Evolutionary conservation across 805 yeast genomes (phyloP).

Genomic region (Pichia thaimueangensis): DNA sequence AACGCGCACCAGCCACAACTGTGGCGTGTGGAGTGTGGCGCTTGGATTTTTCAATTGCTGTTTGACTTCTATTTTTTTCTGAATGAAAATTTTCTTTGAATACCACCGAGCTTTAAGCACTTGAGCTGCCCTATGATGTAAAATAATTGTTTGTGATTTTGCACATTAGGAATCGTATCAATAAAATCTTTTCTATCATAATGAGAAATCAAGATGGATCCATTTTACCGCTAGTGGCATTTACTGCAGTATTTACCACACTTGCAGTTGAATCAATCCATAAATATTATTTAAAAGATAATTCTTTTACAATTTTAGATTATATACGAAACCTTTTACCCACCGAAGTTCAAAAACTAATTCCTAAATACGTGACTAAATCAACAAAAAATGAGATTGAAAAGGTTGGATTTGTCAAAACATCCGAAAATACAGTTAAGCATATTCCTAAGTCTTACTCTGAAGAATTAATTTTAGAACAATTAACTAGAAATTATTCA

Average conservation of each 20-base stretch:
- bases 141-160: too few species aligned
- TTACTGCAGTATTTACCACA: constrained; percentile 5
- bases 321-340: constrained; percentile 5
- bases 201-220: constrained; percentile 1
- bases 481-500: constrained; percentile 88
- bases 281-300: constrained; percentile 7
- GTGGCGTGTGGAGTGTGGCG: too few species aligned
- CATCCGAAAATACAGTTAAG: constrained; percentile 12
- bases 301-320: constrained; percentile 5
- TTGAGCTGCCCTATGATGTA: too few species aligned
- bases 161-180: too few species aligned
- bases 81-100: too few species aligned
- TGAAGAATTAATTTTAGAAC: constrained; percentile 80
- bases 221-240: constrained; percentile 1
- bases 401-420: constrained; percentile 1
- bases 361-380: neutral
- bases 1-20: too few species aligned
- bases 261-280: constrained; percentile 9
- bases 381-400: neutral
- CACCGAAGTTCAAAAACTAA: neutral
- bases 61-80: too few species aligned
- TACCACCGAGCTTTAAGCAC: too few species aligned
- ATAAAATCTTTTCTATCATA: too few species aligned
- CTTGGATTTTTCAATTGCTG: too few species aligned
- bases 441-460: constrained; percentile 28